These are phyloP conservation scores for Cystofilobasidium ferigula DNA, from an alignment of 768 basidiomycete genomes.

Conservation along the genomic window DNA sequence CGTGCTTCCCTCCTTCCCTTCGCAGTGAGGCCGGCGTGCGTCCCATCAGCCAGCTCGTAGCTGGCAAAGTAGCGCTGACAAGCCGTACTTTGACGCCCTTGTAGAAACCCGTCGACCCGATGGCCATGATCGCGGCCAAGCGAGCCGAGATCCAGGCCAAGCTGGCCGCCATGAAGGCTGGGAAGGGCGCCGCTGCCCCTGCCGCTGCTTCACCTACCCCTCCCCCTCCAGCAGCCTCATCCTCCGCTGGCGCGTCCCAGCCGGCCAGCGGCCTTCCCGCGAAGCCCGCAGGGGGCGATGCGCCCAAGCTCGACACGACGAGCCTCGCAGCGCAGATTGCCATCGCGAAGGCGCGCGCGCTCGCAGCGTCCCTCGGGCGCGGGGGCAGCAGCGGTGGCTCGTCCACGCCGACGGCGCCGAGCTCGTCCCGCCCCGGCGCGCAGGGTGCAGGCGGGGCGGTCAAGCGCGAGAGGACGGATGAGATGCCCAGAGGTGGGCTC, in stretches of 20 bases:
- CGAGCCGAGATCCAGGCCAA: constrained; percentile 76
- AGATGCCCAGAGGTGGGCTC: constrained; percentile 33
- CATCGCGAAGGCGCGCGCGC: constrained; percentile 74
- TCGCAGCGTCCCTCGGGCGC: constrained; percentile 59
- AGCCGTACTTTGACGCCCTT: neutral
- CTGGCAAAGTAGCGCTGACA: no score
- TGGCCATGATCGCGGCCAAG: constrained; percentile 66
- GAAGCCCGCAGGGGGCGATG: constrained; percentile 35
- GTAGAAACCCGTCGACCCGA: constrained; percentile 41
- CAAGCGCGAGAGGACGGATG: neutral
- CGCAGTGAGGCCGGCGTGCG: constrained; percentile 18
- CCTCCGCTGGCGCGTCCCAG: constrained; percentile 45
- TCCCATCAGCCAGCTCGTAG: neutral
- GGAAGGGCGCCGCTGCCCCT: constrained; percentile 30
- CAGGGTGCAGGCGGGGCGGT: neutral
- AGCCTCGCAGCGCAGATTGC: constrained; percentile 55
- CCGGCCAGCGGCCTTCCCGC: constrained; percentile 36
- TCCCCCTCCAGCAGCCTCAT: constrained; percentile 41
- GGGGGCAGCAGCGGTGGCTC: constrained; percentile 73
- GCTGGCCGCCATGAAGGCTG: constrained; percentile 52
- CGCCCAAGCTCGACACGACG: constrained; percentile 45
- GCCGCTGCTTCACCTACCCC: constrained; percentile 32
- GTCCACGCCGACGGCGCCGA: neutral
- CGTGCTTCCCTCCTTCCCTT: neutral
- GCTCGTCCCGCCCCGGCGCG: neutral